Conservation (phyloP, 2,329 filamentous ascomycete species). For the Cucurbitaria berberidis region DNA sequence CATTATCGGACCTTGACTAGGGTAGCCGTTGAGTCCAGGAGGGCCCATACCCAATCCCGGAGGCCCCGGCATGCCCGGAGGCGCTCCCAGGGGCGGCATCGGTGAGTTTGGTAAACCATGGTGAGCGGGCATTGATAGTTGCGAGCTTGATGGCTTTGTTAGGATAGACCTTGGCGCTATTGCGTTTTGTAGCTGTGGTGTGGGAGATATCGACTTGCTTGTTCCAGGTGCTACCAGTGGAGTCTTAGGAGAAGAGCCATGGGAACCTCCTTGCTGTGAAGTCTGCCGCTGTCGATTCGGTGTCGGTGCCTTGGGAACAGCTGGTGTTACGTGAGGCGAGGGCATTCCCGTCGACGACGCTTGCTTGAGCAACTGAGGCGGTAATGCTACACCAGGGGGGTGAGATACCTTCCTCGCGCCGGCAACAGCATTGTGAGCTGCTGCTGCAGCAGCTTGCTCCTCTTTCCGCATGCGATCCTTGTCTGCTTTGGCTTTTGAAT, state of each 20-base stretch:
- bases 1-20: slow-evolving; percentile 61
- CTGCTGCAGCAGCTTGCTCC: slow-evolving; percentile 46
- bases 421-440: slow-evolving; percentile 33
- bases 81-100: slow-evolving; percentile 67
- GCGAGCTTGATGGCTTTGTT: slow-evolving; percentile 63
- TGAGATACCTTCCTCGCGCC: slow-evolving; percentile 46
- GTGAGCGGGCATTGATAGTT: slow-evolving; percentile 53
- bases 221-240: slow-evolving; percentile 60
- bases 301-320: slow-evolving; percentile 80
- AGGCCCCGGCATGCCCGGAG: slow-evolving; percentile 64
- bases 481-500: slow-evolving; percentile 58
- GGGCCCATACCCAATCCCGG: slow-evolving; percentile 55
- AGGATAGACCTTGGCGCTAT: slow-evolving; percentile 67
- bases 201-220: slow-evolving; percentile 64
- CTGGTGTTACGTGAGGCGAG: slow-evolving; percentile 85
- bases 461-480: slow-evolving; percentile 52
- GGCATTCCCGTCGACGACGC: slow-evolving; percentile 61
- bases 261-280: slow-evolving; percentile 76
- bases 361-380: slow-evolving; percentile 61
- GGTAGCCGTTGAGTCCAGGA: slow-evolving; percentile 57
- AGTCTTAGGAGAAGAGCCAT: slow-evolving; percentile 71
- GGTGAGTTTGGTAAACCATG: slow-evolving; percentile 66
- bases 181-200: slow-evolving; percentile 69
- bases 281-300: slow-evolving; percentile 77
- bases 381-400: slow-evolving; percentile 56